Evolutionary conservation across 192 early-diverging fungal species (phyloP).

Genomic region (Coemansia sp.): DNA sequence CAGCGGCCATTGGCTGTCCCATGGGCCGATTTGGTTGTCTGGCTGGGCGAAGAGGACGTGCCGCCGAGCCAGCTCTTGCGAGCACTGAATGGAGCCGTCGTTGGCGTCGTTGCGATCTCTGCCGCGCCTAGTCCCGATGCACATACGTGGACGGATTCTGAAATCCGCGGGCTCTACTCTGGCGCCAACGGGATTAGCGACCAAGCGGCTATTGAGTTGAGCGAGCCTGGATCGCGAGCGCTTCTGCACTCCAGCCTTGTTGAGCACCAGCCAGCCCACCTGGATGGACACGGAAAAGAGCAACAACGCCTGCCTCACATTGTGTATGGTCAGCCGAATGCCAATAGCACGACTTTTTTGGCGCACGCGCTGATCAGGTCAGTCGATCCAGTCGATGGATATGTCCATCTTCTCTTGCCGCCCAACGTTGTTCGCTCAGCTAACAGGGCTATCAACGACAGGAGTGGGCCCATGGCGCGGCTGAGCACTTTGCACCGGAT

Average conservation of each 20-base stretch:
- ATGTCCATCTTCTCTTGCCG: slow-evolving; percentile 58
- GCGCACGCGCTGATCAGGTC: slow-evolving; percentile 66
- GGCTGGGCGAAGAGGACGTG: slow-evolving; percentile 72
- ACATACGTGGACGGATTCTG: slow-evolving; percentile 29
- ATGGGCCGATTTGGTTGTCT: slow-evolving; percentile 62
- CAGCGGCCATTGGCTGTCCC: slow-evolving; percentile 60
- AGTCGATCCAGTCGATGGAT: slow-evolving; percentile 56
- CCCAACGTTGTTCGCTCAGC: slow-evolving; percentile 20
- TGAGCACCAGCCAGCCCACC: not conserved
- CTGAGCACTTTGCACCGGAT: slow-evolving; percentile 19
- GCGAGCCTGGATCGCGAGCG: slow-evolving; percentile 28
- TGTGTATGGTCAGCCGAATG: slow-evolving; percentile 37
- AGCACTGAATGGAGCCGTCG: slow-evolving; percentile 81
- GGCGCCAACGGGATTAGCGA: slow-evolving; percentile 23
- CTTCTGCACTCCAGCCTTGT: slow-evolving; percentile 7
- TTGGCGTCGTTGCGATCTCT: slow-evolving; percentile 64
- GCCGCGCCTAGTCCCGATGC: slow-evolving; percentile 16
- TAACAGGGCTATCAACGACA: not conserved
- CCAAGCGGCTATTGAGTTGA: slow-evolving; percentile 25
- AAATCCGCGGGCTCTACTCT: slow-evolving; percentile 16
- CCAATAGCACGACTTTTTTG: slow-evolving; percentile 54
- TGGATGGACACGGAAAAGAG: not conserved
- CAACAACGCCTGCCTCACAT: slow-evolving; percentile 32
- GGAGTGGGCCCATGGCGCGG: too few species aligned
- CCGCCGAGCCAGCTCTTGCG: slow-evolving; percentile 74